phyloP scores from a whole-genome alignment of 441 rosid genomes.

The Metrosideros polymorpha region DNA sequence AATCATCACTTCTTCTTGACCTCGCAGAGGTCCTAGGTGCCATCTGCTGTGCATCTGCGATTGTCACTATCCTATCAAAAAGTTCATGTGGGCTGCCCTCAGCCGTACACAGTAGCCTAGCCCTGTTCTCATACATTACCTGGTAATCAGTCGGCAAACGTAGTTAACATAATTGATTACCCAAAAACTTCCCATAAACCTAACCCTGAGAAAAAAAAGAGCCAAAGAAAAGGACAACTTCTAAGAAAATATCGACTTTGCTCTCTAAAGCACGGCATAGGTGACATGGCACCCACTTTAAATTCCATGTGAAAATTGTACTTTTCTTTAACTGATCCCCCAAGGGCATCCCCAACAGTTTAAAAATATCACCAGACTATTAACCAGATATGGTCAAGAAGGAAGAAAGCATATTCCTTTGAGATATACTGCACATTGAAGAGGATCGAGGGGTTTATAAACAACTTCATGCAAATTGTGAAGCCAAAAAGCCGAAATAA shows the following conservation, averaged over 20 bases:
- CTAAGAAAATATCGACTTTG: not conserved
- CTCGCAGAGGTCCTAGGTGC: conserved; percentile 85
- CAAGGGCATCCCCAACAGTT: not conserved
- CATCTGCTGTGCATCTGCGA: conserved; percentile 63
- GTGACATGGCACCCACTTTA: not conserved
- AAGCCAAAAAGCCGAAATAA: not conserved
- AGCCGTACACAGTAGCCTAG: conserved; percentile 79
- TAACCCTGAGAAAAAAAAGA: not conserved
- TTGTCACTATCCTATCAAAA: conserved; percentile 55
- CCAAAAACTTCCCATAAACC: not conserved
- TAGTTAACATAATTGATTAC: not conserved
- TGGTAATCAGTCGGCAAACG: conserved; percentile 6
- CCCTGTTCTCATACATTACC: conserved; percentile 95
- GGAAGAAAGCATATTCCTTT: not conserved
- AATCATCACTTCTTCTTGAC: conserved; percentile 65
- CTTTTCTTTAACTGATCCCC: not conserved
- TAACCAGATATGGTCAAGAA: not conserved
- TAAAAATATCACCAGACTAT: not conserved
- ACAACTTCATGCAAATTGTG: not conserved
- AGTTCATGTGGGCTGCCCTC: conserved; percentile 79
- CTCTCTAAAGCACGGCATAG: not conserved
- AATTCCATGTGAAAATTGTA: not conserved
- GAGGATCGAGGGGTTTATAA: not conserved
- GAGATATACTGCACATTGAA: not conserved
- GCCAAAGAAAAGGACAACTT: not conserved